Base-by-base conservation (phyloP, 805 yeast genomes). In the Danielia oregonensis region DNA sequence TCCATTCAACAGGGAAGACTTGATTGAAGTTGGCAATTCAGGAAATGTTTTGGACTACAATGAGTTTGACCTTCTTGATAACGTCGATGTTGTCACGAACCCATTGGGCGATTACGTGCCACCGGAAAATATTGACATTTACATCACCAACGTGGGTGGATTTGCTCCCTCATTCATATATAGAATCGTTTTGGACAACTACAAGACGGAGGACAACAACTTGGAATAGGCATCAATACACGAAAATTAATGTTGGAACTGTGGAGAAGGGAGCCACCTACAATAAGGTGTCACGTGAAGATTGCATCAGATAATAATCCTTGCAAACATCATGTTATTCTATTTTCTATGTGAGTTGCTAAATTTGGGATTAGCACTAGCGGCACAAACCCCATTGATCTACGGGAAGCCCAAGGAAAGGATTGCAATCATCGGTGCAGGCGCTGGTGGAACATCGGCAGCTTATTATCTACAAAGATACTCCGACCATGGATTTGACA, bases 91-190 rank as follows among this genome's bases (percentile, higher is more conserved):
- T 24, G 65, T 67, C 13, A 75, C 93, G 19, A 93, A 93, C 59
- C 96, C 97, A 12, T 65, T 87, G 40, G 83, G 78, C 45, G 97
- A 91, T 57, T 93, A 91, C 54, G 82, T 93, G 21, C 82, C 88
- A 8, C 97, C 99, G 0, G 97, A 91, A 51, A 79, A 85, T 52
- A 85, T 93, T 43, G 97, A 93, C 60, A 87, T 93, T 41, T 87
- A 84, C 59, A 86, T 93, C 51, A 91, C 98, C 8, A 91, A 93
- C 57, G 77, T 89, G 33, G 98, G 97, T 32, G 97, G 97, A 11
- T 88, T 85, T 57, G 86, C 97, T 17, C 97, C 98, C 30, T 86
- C 91, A 50, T 93, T 93, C 64, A 84, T 93, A 35, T 93, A 93
- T 62, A 81, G 98, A 62, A 84, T 93, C 36, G 95, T 93, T 14